A percentile compares a stretch with the other conserved stretches of the same genome.
These are phyloP conservation scores for Botryotinia calthae DNA, from an alignment of 2,329 filamentous ascomycete species.

Conservation along the genomic window DNA sequence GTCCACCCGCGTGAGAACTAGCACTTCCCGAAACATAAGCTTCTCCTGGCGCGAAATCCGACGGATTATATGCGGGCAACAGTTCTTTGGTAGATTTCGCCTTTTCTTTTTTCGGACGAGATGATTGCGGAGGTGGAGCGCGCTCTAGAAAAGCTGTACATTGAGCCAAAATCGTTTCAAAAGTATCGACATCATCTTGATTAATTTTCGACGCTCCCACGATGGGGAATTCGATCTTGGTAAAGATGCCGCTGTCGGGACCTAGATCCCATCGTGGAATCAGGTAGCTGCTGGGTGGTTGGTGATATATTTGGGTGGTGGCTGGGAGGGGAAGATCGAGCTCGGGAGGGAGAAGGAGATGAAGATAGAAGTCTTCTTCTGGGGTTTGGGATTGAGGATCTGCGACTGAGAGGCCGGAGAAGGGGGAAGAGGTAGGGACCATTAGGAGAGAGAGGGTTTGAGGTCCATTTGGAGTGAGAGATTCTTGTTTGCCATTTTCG, in stretches of 20 bases:
- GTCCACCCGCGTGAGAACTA: conserved; percentile 59
- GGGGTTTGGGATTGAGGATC: conserved; percentile 54
- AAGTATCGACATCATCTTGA: conserved; percentile 92
- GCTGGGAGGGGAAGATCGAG: conserved; percentile 90
- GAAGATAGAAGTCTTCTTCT: conserved; percentile 94
- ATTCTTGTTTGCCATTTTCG: conserved; percentile 78
- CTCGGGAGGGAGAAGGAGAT: conserved; percentile 90
- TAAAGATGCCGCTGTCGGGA: conserved; percentile 85
- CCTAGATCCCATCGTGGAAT: conserved; percentile 95
- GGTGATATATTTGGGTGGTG: conserved; percentile 95
- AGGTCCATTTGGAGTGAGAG: conserved; percentile 78
- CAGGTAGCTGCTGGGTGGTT: conserved; percentile 87
- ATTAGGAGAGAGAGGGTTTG: conserved; percentile 92
- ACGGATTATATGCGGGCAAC: conserved; percentile 71
- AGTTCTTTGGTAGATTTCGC: conserved; percentile 35
- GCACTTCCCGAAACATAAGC: conserved; percentile 67
- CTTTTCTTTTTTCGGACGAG: conserved; percentile 28
- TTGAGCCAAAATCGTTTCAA: conserved; percentile 96
- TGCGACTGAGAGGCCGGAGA: conserved; percentile 51
- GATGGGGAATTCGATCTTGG: conserved; percentile 83
- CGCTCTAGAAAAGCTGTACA: conserved; percentile 94
- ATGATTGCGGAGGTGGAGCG: conserved; percentile 53
- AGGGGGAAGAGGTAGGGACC: conserved; percentile 85
- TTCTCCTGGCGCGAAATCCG: conserved; percentile 75
- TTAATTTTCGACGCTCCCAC: conserved; percentile 69